Evolutionary conservation across 768 basidiomycete species (phyloP).

Genomic region (Suillus spraguei): DNA sequence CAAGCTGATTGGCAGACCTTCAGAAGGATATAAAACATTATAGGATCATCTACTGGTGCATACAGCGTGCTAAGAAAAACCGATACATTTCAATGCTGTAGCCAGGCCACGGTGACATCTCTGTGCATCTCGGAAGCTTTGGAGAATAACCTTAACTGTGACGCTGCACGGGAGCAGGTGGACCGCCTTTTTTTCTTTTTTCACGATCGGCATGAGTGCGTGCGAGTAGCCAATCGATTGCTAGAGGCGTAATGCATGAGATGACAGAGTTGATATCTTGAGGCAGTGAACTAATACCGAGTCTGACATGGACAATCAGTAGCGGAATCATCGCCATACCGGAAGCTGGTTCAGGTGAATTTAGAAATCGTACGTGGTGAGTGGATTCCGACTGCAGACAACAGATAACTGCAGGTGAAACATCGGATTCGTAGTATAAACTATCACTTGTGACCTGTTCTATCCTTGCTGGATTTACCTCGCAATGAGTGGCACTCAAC

Average conservation of each 20-base stretch:
- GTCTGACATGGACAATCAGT: not conserved
- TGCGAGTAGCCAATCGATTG: not conserved
- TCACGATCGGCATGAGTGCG: not conserved
- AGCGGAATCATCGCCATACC: not conserved
- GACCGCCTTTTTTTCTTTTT: not conserved
- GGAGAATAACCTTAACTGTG: not conserved
- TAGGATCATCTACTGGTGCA: too few relatives aligned
- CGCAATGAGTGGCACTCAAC: too few relatives aligned
- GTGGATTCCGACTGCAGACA: not conserved
- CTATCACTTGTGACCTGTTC: too few relatives aligned
- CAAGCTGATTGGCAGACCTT: too few relatives aligned
- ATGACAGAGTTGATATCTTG: not conserved
- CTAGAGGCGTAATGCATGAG: not conserved
- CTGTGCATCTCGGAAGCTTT: not conserved
- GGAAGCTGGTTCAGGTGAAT: not conserved
- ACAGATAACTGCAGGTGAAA: too few relatives aligned
- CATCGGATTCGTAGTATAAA: too few relatives aligned
- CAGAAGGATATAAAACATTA: too few relatives aligned
- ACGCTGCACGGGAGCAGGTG: not conserved
- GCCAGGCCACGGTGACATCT: not conserved
- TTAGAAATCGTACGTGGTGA: not conserved
- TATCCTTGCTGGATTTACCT: too few relatives aligned
- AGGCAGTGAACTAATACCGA: too few relatives aligned
- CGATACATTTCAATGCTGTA: not conserved
- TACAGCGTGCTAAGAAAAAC: too few relatives aligned